These are phyloP conservation scores for Pterulicium gracile DNA, from an alignment of 1,284 basidiomycete species.

Conservation along the genomic window DNA sequence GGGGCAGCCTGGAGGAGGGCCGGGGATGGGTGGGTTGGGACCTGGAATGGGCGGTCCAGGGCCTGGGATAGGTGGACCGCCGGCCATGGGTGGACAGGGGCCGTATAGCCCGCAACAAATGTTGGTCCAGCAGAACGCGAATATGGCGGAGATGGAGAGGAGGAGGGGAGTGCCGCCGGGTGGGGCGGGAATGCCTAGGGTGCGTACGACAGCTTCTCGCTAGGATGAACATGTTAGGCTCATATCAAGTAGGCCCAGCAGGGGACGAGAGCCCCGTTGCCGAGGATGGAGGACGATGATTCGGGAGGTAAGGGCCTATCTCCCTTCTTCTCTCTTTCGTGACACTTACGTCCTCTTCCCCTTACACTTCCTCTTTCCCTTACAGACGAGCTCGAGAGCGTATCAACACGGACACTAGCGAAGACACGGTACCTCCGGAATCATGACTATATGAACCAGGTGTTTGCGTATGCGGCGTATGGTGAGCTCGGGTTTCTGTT, in stretches of 20 bases:
- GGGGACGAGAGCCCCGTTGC: conserved; percentile 29
- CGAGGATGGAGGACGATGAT: conserved; percentile 51
- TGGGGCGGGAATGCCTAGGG: conserved; percentile 16
- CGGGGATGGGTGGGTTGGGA: neutral
- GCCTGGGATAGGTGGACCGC: conserved; percentile 18
- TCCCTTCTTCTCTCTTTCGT: conserved; percentile 3
- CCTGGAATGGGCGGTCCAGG: conserved; percentile 13
- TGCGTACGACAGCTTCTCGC: conserved; percentile 8
- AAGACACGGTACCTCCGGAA: conserved; percentile 64
- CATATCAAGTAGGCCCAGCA: no score
- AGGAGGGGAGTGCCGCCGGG: conserved; percentile 34
- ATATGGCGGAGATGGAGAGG: conserved; percentile 56
- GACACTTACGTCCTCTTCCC: neutral
- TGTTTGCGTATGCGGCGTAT: conserved; percentile 62
- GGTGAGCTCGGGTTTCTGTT: no score
- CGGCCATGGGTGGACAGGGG: conserved; percentile 11
- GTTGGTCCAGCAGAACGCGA: conserved; percentile 58
- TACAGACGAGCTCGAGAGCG: conserved; percentile 56
- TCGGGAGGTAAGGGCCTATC: conserved; percentile 40
- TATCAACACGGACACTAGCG: conserved; percentile 63
- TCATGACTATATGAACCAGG: conserved; percentile 73
- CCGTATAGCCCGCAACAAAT: conserved; percentile 43
- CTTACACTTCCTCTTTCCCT: conserved; percentile 1
- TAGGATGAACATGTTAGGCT: neutral
- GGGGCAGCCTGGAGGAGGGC: neutral